Evolutionary conservation across 805 yeast genomes (phyloP).

Genomic region (Candida silvatica): DNA sequence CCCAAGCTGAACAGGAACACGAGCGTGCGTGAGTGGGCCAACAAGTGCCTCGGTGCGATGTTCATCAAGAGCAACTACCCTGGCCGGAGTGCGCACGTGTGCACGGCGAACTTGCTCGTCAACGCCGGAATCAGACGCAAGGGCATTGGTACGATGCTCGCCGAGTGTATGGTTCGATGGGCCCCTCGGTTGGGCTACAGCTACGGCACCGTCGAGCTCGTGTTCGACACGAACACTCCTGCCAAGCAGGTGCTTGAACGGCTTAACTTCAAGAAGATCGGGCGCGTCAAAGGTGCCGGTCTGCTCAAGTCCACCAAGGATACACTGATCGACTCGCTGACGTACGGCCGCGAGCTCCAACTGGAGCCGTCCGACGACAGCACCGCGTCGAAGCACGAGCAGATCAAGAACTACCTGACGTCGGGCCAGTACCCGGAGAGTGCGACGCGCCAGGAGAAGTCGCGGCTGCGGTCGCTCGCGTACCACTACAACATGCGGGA

Average conservation of each 20-base stretch:
- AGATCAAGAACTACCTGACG: constrained; percentile 67
- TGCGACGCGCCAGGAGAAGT: constrained; percentile 76
- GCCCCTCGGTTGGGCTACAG: constrained; percentile 85
- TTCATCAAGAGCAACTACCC: constrained; percentile 84
- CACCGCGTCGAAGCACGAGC: constrained; percentile 39
- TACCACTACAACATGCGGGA: constrained; percentile 64
- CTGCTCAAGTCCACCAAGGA: constrained; percentile 74
- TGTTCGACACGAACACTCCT: constrained; percentile 81
- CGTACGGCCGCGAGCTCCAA: constrained; percentile 75
- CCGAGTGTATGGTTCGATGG: constrained; percentile 85
- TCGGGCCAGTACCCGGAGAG: constrained; percentile 82
- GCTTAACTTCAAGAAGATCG: constrained; percentile 67
- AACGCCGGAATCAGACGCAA: constrained; percentile 89
- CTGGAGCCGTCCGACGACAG: constrained; percentile 26
- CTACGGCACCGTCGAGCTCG: constrained; percentile 73
- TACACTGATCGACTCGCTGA: constrained; percentile 72
- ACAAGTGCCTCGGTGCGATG: constrained; percentile 85
- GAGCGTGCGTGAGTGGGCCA: constrained; percentile 69
- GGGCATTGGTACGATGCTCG: constrained; percentile 81
- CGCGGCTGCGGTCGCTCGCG: constrained; percentile 75
- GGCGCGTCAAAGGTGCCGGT: constrained; percentile 82
- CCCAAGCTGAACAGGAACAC: constrained; percentile 32
- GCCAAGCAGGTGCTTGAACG: constrained; percentile 74
- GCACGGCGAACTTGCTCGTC: constrained; percentile 81
- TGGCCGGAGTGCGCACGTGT: constrained; percentile 89